phyloP scores from a whole-genome alignment of 208 protist genomes.

The Wallacemonas sp. region DNA sequence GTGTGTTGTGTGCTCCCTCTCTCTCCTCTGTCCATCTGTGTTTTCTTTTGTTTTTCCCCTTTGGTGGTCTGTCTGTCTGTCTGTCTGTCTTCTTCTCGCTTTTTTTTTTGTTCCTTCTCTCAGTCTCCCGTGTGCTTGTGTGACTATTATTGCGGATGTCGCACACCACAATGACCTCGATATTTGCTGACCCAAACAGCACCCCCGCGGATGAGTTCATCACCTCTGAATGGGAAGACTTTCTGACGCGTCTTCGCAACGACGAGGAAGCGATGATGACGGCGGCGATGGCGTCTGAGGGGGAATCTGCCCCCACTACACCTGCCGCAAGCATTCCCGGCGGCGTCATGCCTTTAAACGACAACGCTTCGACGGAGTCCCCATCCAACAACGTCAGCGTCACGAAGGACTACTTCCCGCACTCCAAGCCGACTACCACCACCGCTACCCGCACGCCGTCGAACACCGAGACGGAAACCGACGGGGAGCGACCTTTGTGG shows the following conservation, averaged over 20 bases:
- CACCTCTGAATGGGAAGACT: background rate
- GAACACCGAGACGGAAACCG: no score
- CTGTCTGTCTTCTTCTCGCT: slow-evolving; percentile 3
- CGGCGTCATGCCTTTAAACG: no score
- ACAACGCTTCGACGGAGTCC: no score
- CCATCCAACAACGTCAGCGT: no score
- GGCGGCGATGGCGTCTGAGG: background rate
- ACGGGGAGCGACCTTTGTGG: no score
- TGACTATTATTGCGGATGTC: background rate
- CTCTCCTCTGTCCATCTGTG: background rate
- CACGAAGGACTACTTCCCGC: no score
- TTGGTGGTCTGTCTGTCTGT: no score
- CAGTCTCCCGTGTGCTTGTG: background rate
- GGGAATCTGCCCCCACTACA: no score
- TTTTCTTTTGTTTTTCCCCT: background rate
- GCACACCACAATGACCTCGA: background rate
- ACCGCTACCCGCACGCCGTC: no score
- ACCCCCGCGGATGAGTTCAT: background rate
- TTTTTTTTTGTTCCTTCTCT: slow-evolving; percentile 10
- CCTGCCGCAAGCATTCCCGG: no score
- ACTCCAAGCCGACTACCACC: no score
- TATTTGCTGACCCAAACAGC: background rate
- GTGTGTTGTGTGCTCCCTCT: no score
- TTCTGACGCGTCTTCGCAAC: background rate
- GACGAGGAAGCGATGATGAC: background rate